Conservation (phyloP, 768 basidiomycete species). For the Mycena alexandri region DNA sequence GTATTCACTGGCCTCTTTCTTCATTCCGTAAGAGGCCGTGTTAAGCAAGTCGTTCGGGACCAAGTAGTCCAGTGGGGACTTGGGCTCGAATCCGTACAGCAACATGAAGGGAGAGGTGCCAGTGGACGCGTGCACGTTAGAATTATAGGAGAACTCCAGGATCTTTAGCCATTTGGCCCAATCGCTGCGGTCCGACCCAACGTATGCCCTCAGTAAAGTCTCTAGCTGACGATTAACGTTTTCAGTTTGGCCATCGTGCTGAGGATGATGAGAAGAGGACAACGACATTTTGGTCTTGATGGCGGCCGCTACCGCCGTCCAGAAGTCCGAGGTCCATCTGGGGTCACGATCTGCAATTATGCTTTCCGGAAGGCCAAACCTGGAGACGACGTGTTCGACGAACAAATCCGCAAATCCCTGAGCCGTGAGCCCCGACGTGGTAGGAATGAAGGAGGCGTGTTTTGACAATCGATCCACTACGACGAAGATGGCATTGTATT, state of each 20-base stretch:
- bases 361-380: slow-evolving; percentile 11
- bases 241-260: background rate
- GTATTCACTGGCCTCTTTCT: background rate
- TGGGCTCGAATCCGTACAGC: no score
- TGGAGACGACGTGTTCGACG: background rate
- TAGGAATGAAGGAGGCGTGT: slow-evolving; percentile 16
- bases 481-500: slow-evolving; percentile 19
- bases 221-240: slow-evolving; percentile 2
- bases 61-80: no score
- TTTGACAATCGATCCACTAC: background rate
- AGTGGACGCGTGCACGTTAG: no score
- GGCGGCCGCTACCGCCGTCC: background rate
- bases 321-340: slow-evolving; percentile 19
- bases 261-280: background rate
- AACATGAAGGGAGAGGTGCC: no score
- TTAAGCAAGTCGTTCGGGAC: no score
- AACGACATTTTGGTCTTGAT: background rate
- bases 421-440: slow-evolving; percentile 1
- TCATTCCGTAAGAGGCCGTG: background rate
- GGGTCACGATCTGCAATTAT: slow-evolving; percentile 26
- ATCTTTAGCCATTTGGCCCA: background rate
- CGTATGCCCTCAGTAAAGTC: background rate
- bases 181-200: no score
- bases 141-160: background rate
- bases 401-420: background rate